A percentile compares a stretch with the other conserved stretches of the same genome.
Conservation (phyloP, 768 basidiomycete genomes). For the Mycena vulgaris region DNA sequence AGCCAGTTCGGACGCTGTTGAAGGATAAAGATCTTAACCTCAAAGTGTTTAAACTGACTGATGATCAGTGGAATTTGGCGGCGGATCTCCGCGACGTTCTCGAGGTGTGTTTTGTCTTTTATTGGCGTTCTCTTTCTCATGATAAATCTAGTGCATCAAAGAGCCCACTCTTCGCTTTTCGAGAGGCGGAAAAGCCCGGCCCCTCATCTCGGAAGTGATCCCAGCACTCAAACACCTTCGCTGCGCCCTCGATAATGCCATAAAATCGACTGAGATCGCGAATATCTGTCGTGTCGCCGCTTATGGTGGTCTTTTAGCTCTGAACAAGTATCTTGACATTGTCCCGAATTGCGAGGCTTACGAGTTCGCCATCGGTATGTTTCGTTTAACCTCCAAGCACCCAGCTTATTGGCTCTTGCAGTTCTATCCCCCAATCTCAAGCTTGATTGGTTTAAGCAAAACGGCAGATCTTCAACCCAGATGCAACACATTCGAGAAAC, state of each 20-base stretch:
- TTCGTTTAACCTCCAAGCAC: background rate
- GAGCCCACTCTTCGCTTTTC: constrained; percentile 15
- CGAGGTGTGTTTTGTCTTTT: constrained; percentile 4
- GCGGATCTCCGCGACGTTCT: constrained; percentile 19
- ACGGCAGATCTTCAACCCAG: background rate
- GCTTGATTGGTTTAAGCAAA: constrained; percentile 5
- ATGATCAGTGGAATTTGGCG: constrained; percentile 9
- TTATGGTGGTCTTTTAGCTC: constrained; percentile 9
- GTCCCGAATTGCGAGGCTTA: constrained; percentile 18
- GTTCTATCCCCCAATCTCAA: constrained; percentile 12
- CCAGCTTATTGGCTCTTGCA: background rate
- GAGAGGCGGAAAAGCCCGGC: constrained; percentile 2
- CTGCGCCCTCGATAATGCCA: background rate
- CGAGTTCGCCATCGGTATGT: constrained; percentile 24
- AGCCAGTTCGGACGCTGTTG: constrained; percentile 3
- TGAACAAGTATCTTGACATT: constrained; percentile 8
- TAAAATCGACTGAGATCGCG: background rate
- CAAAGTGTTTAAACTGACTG: constrained; percentile 11
- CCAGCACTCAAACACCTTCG: constrained; percentile 16
- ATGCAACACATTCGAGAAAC: constrained; percentile 9
- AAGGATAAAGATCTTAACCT: constrained; percentile 15
- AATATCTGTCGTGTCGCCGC: constrained; percentile 30
- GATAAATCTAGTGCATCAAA: background rate
- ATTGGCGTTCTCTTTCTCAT: background rate
- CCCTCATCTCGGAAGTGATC: constrained; percentile 28